phyloP scores from a whole-genome alignment of 2,329 filamentous ascomycete species.

The Aspergillus sp. region DNA sequence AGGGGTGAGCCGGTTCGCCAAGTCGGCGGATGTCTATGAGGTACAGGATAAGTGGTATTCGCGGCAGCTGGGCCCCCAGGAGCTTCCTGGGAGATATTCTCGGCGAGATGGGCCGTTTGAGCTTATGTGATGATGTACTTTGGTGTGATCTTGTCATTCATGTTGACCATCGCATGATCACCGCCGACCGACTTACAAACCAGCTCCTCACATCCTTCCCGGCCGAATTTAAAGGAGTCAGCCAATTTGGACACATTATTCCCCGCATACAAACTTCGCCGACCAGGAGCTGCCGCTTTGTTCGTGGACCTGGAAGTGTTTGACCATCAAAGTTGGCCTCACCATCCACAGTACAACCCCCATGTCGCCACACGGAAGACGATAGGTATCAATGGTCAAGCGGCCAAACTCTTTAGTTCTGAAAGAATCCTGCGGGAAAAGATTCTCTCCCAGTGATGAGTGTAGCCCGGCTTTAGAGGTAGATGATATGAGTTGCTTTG shows the following conservation, averaged over 20 bases:
- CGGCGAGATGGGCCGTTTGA: too few species aligned
- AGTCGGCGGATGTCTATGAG: too few species aligned
- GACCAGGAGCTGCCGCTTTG: not conserved
- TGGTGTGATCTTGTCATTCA: not conserved
- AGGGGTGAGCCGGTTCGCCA: too few species aligned
- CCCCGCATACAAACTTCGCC: not conserved
- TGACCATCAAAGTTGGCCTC: not conserved
- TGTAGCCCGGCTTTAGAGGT: too few species aligned
- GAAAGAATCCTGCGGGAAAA: slow-evolving; percentile 2
- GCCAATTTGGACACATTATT: not conserved
- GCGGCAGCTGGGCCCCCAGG: too few species aligned
- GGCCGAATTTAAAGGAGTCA: not conserved
- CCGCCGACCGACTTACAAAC: not conserved
- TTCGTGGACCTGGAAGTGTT: slow-evolving; percentile 5
- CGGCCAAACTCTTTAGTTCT: not conserved
- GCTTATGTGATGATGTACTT: too few species aligned
- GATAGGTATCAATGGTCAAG: not conserved
- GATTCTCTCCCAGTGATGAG: not conserved
- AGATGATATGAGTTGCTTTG: too few species aligned
- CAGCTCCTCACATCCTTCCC: not conserved
- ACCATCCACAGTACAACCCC: slow-evolving; percentile 1
- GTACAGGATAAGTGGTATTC: too few species aligned
- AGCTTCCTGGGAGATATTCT: too few species aligned
- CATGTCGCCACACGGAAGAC: not conserved
- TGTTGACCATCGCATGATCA: not conserved